phyloP scores from a whole-genome alignment of 306 rosid species.

The Hylodesmum podocarpum region DNA sequence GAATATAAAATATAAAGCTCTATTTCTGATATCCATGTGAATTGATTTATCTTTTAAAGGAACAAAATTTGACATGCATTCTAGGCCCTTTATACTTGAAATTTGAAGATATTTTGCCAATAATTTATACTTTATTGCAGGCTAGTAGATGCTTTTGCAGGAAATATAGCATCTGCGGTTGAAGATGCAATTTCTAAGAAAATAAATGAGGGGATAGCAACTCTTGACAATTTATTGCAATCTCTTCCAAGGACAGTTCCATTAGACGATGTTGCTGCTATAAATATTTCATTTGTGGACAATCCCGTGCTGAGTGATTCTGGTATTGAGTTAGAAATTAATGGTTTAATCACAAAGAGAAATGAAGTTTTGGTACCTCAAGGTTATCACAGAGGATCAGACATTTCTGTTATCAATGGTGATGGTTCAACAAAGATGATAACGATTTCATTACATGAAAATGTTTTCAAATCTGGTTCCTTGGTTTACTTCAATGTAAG shows the following conservation, averaged over 20 bases:
- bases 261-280: constrained; percentile 50
- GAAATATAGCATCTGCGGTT: constrained; percentile 61
- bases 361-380: constrained; percentile 39
- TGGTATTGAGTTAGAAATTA: constrained; percentile 62
- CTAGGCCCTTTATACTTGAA: not conserved
- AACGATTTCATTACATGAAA: constrained; percentile 69
- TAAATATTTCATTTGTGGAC: constrained; percentile 64
- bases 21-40: not conserved
- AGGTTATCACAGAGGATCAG: constrained; percentile 28
- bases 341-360: constrained; percentile 56
- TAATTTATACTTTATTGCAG: constrained; percentile 42
- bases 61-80: not conserved
- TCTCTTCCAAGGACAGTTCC: constrained; percentile 64
- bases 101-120: not conserved
- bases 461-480: constrained; percentile 67
- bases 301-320: constrained; percentile 63
- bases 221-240: constrained; percentile 55
- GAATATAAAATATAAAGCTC: not conserved
- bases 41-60: not conserved
- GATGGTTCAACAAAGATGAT: constrained; percentile 55
- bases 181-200: constrained; percentile 64
- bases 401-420: constrained; percentile 29
- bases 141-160: constrained; percentile 66
- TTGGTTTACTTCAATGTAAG: constrained; percentile 63
- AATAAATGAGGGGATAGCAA: constrained; percentile 58